Conservation (phyloP, 306 rosid genomes). For the Vigna trinervia region DNA sequence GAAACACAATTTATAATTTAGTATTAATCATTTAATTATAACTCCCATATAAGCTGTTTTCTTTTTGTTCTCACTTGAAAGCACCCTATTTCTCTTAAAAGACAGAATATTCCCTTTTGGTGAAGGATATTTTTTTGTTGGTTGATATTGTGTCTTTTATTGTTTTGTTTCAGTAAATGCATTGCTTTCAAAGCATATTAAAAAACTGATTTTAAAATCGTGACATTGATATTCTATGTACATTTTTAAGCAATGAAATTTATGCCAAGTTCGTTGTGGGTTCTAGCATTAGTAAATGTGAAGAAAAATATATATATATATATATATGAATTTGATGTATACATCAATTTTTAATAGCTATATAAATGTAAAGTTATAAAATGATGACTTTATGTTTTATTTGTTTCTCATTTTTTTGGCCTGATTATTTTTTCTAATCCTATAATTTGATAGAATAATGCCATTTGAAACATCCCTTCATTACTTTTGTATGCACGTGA, state of each 20-base stretch:
- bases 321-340: neutral
- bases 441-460: neutral
- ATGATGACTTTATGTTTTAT: neutral
- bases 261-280: neutral
- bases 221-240: neutral
- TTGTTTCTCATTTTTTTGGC: neutral
- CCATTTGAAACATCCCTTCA: too few species aligned
- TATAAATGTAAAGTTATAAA: too few species aligned
- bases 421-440: neutral
- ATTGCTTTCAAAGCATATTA: slow-evolving; percentile 10
- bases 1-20: slow-evolving; percentile 1
- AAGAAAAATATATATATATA: neutral
- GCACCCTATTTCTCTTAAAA: neutral
- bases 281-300: neutral
- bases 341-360: neutral
- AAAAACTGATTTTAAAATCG: neutral
- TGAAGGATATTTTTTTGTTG: neutral
- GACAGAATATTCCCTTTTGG: neutral
- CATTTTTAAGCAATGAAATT: slow-evolving; percentile 4
- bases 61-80: neutral
- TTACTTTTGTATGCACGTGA: slow-evolving; percentile 1
- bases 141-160: neutral
- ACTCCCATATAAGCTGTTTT: neutral
- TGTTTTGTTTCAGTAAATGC: neutral
- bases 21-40: neutral